Evolutionary conservation across 805 yeast species (phyloP).

Genomic region (Ogataea henricii): DNA sequence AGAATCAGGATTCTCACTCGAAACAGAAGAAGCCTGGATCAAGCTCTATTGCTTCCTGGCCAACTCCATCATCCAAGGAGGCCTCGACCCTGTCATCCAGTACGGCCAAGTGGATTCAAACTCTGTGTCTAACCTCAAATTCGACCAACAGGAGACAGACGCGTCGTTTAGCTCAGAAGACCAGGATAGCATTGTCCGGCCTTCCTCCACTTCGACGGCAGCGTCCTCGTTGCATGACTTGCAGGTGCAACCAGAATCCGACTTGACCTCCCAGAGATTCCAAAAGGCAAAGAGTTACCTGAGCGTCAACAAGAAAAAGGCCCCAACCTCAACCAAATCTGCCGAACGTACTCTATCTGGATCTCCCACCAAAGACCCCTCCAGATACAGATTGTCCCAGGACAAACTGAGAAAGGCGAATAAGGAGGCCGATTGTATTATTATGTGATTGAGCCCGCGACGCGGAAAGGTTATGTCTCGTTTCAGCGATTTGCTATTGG

Average conservation of each 20-base stretch:
- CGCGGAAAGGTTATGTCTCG: no score
- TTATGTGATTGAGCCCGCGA: no score
- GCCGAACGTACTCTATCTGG: neutral
- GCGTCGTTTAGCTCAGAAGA: constrained; percentile 4
- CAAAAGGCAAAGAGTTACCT: constrained; percentile 14
- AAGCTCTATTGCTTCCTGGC: constrained; percentile 68
- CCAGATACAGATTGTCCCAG: constrained; percentile 2
- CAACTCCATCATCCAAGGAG: constrained; percentile 63
- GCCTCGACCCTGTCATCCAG: constrained; percentile 49
- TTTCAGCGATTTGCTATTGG: neutral
- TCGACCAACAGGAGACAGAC: constrained; percentile 3
- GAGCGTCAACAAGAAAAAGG: constrained; percentile 2
- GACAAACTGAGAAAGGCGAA: constrained; percentile 2
- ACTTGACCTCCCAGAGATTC: constrained; percentile 3
- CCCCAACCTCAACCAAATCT: neutral
- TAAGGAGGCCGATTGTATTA: constrained; percentile 32
- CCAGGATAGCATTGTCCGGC: neutral
- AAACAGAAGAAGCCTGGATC: constrained; percentile 71
- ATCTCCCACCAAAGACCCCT: neutral
- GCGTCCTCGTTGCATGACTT: neutral
- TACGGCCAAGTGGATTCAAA: constrained; percentile 20
- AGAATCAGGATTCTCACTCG: constrained; percentile 49
- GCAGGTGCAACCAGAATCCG: neutral
- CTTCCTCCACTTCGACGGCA: constrained; percentile 1
- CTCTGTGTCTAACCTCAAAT: neutral